A percentile compares a stretch with the other conserved stretches of the same genome.
phyloP scores from a whole-genome alignment of 192 early-diverging fungal genomes.

The Coemansia interrupta region DNA sequence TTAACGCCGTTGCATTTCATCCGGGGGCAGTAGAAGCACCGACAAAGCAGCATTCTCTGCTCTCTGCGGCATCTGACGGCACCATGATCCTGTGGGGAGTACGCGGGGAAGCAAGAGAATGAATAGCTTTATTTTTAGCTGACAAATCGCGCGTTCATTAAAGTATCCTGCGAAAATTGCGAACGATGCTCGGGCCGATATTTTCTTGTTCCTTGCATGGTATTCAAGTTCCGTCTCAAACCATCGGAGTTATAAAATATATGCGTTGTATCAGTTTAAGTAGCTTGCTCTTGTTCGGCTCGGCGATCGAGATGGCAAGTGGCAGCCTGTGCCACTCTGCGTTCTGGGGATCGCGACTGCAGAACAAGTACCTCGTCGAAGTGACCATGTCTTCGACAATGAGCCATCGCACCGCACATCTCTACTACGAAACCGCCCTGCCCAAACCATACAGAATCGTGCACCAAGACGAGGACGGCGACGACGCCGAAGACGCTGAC shows the following conservation, averaged over 20 bases:
- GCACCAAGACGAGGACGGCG: constrained; percentile 40
- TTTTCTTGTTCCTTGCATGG: neutral
- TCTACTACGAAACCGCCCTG: constrained; percentile 43
- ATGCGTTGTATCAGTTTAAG: neutral
- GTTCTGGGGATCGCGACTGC: constrained; percentile 34
- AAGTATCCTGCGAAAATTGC: neutral
- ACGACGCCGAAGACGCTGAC: constrained; percentile 41
- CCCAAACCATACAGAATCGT: constrained; percentile 50
- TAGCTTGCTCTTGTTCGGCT: neutral
- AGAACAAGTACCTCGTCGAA: constrained; percentile 38
- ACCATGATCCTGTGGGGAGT: constrained; percentile 38
- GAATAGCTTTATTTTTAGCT: constrained; percentile 13
- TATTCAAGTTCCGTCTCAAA: neutral
- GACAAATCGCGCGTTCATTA: neutral
- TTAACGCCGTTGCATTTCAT: constrained; percentile 36
- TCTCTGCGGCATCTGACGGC: constrained; percentile 44
- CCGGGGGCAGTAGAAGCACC: constrained; percentile 12
- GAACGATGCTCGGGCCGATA: neutral
- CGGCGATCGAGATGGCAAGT: neutral
- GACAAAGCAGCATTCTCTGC: constrained; percentile 15
- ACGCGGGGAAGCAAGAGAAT: constrained; percentile 7
- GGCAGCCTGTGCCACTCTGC: constrained; percentile 40
- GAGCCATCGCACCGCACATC: constrained; percentile 18
- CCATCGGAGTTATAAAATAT: no score
- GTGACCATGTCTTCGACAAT: constrained; percentile 26